Conservation (phyloP, 164 flowering plant species). For the Kingdonia uniflora region DNA sequence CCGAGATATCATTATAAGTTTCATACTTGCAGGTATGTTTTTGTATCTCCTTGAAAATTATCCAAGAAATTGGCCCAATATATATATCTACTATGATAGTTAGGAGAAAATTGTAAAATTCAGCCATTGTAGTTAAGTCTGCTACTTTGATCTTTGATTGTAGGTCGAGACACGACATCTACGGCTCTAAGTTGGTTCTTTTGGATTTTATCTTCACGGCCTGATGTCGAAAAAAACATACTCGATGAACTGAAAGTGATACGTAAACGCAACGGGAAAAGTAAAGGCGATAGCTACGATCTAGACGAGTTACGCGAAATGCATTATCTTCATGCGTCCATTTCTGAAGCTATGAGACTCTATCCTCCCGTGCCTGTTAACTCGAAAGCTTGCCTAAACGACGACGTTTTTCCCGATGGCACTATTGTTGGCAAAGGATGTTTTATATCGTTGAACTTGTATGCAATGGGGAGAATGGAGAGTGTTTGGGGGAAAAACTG, state of each 20-base stretch:
- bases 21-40: background rate
- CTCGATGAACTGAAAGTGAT: background rate
- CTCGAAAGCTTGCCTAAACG: background rate
- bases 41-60: too few species aligned
- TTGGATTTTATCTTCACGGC: background rate
- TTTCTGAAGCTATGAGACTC: background rate
- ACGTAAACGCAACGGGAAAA: background rate
- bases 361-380: background rate
- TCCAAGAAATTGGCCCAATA: too few species aligned
- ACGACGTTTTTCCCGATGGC: slow-evolving; percentile 1
- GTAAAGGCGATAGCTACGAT: background rate
- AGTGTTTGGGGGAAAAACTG: background rate
- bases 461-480: background rate
- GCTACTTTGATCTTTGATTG: too few species aligned
- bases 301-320: background rate
- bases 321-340: background rate
- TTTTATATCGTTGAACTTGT: background rate
- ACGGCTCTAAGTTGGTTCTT: background rate
- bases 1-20: background rate
- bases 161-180: background rate
- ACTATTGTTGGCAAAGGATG: background rate
- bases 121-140: too few species aligned
- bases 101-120: too few species aligned
- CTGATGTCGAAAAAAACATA: background rate
- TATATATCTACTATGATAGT: too few species aligned